Conservation (phyloP, 1,284 basidiomycete genomes). For the Irpex sp. region DNA sequence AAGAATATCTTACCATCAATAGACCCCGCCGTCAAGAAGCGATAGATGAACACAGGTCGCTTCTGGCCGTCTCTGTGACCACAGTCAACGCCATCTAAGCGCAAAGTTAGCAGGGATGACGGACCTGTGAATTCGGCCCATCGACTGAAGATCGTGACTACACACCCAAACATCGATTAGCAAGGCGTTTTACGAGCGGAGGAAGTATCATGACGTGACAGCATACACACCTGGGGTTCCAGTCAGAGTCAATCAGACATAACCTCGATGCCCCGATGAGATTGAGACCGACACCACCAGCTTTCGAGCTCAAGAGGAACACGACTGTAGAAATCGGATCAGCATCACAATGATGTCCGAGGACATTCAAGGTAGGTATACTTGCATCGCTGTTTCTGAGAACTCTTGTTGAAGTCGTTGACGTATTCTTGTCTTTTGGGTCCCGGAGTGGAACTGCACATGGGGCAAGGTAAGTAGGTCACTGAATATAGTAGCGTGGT, state of each 20-base stretch:
- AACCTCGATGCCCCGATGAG: constrained; percentile 86
- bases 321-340: constrained; percentile 52
- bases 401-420: constrained; percentile 74
- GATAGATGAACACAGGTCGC: constrained; percentile 88
- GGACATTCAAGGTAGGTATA: constrained; percentile 7
- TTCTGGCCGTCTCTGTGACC: constrained; percentile 85
- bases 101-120: neutral
- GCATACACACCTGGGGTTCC: constrained; percentile 80
- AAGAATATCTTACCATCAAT: constrained; percentile 56
- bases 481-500: neutral
- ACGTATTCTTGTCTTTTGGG: constrained; percentile 82
- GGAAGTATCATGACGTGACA: neutral
- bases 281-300: constrained; percentile 93
- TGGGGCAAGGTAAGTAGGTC: neutral
- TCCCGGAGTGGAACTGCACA: constrained; percentile 66
- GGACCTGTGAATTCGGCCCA: constrained; percentile 94
- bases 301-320: constrained; percentile 93
- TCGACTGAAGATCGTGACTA: constrained; percentile 91
- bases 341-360: neutral
- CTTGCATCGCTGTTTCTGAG: constrained; percentile 64
- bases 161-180: constrained; percentile 7
- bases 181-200: neutral
- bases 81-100: neutral
- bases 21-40: constrained; percentile 78
- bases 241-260: constrained; percentile 88